Evolutionary conservation across 176 grass and related monocot species (phyloP), one percentile per base, ranked within the genome.

Genomic region (Bromus sterilis): DNA sequence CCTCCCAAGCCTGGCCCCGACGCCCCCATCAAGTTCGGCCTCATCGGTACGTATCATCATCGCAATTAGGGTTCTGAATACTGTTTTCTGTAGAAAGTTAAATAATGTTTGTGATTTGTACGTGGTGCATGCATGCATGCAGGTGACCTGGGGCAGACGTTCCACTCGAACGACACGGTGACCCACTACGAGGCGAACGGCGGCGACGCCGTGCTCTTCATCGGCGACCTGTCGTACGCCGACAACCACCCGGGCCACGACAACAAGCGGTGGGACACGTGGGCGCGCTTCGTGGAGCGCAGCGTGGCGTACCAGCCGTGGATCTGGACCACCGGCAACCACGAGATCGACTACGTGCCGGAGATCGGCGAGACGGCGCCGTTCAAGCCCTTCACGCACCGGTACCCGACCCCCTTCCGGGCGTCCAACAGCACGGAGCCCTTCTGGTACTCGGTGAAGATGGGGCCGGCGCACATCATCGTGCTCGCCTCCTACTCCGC

Each of bases 71-170:
- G 46, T 20, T 49, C n/a, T n/a, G n/a, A n/a, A n/a, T n/a, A n/a
- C n/a, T n/a, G n/a, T n/a, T n/a, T n/a, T n/a, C n/a, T n/a, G n/a
- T n/a, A n/a, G n/a, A n/a, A n/a, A n/a, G n/a, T n/a, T n/a, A n/a
- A n/a, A n/a, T n/a, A 48, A 18, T 18, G 44, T 49, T 7, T 49
- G 15, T 7, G 5, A 49, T 2, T 49, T 10, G 39, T 41, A 3
- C 39, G 39, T 41, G 3, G 9, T 39, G 37, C 55, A 10, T n/a
- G n/a, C n/a, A 24, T 1, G 30, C 31, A 15, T 26, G 55, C 75
- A 92, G 90, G 91, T 35, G 93, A 94, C 75, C 89, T 94, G 5
- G 89, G 93, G 1, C 93, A 92, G 77, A 94, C 81, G 21, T 89
- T 73, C 62, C 81, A 94, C 55, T 94, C 93, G 18, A 94, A 94